Conservation (phyloP, 2,329 filamentous ascomycete genomes). For the Fusarium succisae region DNA sequence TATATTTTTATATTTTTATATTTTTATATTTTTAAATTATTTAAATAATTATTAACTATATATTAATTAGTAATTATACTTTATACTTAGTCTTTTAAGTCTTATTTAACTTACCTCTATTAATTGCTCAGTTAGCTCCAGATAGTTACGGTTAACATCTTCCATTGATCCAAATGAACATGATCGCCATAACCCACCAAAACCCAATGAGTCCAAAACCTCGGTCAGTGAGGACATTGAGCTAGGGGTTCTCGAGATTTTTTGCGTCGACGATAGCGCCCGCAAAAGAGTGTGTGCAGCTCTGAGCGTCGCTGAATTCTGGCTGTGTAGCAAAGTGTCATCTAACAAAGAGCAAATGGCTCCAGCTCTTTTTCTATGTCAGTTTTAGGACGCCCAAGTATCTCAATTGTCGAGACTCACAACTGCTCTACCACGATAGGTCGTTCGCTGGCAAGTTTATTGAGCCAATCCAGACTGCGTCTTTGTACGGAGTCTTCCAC, state of each 20-base stretch:
- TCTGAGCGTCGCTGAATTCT: constrained; percentile 67
- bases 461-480: constrained; percentile 68
- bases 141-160: constrained; percentile 46
- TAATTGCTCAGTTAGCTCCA: constrained; percentile 66
- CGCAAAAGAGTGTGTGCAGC: constrained; percentile 69
- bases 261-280: constrained; percentile 64
- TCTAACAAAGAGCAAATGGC: constrained; percentile 68
- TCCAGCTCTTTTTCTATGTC: constrained; percentile 55
- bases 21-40: neutral
- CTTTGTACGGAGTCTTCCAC: constrained; percentile 71
- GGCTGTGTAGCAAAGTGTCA: constrained; percentile 69
- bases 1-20: too few species aligned
- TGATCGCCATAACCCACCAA: constrained; percentile 69
- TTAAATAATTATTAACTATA: neutral
- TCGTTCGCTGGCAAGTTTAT: constrained; percentile 62
- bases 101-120: constrained; percentile 61
- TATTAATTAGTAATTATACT: neutral
- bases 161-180: constrained; percentile 60
- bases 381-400: constrained; percentile 13
- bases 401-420: constrained; percentile 52
- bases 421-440: constrained; percentile 67
- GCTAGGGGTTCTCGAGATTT: constrained; percentile 59
- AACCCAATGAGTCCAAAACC: constrained; percentile 68
- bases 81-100: neutral
- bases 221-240: constrained; percentile 60